Conservation (phyloP, 2,329 filamentous ascomycete species). For the Fusarium nanum region DNA sequence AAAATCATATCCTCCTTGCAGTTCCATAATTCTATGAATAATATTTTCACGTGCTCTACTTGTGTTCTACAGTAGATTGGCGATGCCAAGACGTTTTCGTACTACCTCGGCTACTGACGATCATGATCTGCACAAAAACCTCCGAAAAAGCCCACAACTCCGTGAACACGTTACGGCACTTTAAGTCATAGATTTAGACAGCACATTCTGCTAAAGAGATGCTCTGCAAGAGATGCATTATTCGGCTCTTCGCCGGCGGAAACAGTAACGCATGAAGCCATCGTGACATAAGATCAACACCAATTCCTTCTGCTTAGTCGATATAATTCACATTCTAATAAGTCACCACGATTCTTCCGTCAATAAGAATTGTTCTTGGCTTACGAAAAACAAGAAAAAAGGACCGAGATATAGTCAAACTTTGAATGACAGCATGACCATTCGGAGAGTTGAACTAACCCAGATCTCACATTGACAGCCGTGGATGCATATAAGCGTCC, state of each 20-base stretch:
- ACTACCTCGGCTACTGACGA: not conserved
- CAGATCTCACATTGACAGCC: not conserved
- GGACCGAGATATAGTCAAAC: slow-evolving; percentile 13
- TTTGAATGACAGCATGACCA: not conserved
- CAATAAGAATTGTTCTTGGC: not conserved
- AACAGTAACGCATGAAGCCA: not conserved
- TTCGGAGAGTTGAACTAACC: not conserved
- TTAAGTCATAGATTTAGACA: not conserved
- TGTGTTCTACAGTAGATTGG: fast-evolving
- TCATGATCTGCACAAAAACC: not conserved
- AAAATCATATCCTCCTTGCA: not conserved
- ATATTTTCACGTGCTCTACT: not conserved
- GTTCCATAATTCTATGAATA: not conserved
- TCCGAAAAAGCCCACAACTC: not conserved
- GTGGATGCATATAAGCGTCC: not conserved
- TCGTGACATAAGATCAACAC: not conserved
- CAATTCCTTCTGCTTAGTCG: not conserved
- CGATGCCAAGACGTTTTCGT: no score
- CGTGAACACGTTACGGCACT: not conserved
- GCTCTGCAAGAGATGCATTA: not conserved
- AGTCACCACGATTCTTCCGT: not conserved
- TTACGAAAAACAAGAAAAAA: not conserved
- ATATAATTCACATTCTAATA: not conserved
- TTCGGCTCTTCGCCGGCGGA: slow-evolving; percentile 14
- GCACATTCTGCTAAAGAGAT: not conserved